Evolutionary conservation across 2,329 filamentous ascomycete genomes (phyloP).

Genomic region (Plenodomus tracheiphilus): DNA sequence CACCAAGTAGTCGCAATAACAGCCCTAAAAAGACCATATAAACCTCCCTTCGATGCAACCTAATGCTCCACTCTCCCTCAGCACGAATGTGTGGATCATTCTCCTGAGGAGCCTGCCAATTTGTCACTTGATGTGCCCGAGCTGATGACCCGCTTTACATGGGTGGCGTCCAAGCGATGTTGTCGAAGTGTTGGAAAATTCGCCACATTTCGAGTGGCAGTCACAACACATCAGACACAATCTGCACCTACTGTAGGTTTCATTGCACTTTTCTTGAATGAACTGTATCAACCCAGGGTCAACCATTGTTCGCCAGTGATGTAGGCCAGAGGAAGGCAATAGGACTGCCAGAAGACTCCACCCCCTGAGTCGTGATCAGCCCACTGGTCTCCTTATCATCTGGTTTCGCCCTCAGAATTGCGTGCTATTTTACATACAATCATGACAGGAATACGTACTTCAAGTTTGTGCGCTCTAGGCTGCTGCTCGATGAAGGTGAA

Average conservation of each 20-base stretch:
- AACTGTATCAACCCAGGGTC: no score
- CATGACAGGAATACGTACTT: neutral
- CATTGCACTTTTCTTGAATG: neutral
- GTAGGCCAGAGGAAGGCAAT: neutral
- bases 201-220: neutral
- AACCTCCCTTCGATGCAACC: neutral
- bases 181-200: neutral
- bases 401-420: neutral
- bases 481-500: neutral
- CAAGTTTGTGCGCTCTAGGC: neutral
- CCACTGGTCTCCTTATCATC: neutral
- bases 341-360: neutral
- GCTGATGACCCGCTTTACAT: neutral
- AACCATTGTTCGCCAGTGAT: neutral
- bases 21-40: neutral
- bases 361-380: neutral
- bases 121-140: neutral
- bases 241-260: neutral
- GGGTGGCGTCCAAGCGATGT: neutral
- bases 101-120: neutral
- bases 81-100: neutral
- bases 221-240: neutral
- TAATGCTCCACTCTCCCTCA: neutral
- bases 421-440: neutral
- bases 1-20: neutral